These are phyloP conservation scores for Tuber brumale DNA, from an alignment of 495 filamentous ascomycete genomes.

Conservation along the genomic window DNA sequence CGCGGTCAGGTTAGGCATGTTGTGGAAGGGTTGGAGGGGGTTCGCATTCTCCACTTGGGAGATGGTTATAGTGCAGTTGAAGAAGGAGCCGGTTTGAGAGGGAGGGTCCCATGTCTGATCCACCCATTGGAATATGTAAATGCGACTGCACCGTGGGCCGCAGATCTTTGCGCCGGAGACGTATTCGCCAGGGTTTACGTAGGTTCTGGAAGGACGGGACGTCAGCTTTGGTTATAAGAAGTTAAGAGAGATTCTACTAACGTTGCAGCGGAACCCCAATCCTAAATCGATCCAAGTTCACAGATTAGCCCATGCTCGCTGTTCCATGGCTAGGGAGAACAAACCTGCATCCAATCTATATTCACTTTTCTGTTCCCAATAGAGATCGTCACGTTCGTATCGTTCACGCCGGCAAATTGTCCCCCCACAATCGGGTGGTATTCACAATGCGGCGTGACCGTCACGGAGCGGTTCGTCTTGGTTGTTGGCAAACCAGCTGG, in stretches of 20 bases:
- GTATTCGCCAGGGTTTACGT: slow-evolving; percentile 5
- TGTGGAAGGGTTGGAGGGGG: slow-evolving; percentile 10
- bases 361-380: slow-evolving; percentile 7
- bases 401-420: slow-evolving; percentile 8
- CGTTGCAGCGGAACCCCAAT: not conserved
- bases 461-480: slow-evolving; percentile 20
- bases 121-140: slow-evolving; percentile 37
- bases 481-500: not conserved
- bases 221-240: not conserved
- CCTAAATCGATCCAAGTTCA: not conserved
- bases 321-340: not conserved
- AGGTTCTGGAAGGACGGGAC: not conserved
- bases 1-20: slow-evolving; percentile 23
- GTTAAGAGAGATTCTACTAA: not conserved
- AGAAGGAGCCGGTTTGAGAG: slow-evolving; percentile 23
- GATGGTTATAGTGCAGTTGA: slow-evolving; percentile 30
- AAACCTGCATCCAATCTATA: slow-evolving; percentile 28
- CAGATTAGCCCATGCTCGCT: not conserved
- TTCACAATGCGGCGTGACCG: slow-evolving; percentile 9
- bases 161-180: slow-evolving; percentile 6
- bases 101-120: not conserved
- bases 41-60: slow-evolving; percentile 16
- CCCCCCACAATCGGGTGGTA: slow-evolving; percentile 12
- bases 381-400: not conserved
- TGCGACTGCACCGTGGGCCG: slow-evolving; percentile 25